These are phyloP conservation scores for Suhomyces xylopsoci DNA, from an alignment of 805 yeast species.

Conservation along the genomic window DNA sequence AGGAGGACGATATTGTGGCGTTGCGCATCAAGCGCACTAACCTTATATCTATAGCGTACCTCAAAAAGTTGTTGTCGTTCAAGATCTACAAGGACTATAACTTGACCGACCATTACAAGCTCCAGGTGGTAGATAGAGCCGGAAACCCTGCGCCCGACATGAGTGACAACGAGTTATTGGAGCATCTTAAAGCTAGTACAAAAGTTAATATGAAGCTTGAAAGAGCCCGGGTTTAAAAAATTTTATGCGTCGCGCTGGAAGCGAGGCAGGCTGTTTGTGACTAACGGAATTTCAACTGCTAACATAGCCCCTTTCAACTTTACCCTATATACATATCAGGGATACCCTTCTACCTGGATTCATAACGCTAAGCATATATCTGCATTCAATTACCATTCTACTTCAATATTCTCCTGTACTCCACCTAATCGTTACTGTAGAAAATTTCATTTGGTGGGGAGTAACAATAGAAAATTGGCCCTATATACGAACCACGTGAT, in stretches of 20 bases:
- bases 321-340: not conserved
- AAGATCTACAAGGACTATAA: conserved; percentile 31
- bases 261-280: not conserved
- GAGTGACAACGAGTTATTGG: conserved; percentile 13
- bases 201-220: conserved; percentile 26
- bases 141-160: conserved; percentile 8
- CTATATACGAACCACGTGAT: not conserved
- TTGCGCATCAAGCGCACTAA: conserved; percentile 21
- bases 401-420: not conserved
- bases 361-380: not conserved
- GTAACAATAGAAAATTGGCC: not conserved
- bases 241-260: not conserved
- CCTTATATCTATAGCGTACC: conserved; percentile 21
- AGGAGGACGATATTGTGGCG: conserved; percentile 29
- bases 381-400: not conserved
- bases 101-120: conserved; percentile 25
- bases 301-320: not conserved
- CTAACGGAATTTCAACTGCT: not conserved
- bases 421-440: not conserved
- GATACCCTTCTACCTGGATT: not conserved
- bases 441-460: not conserved
- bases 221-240: conserved; percentile 14
- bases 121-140: conserved; percentile 14
- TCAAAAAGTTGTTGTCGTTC: conserved; percentile 25
- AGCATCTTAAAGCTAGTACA: conserved; percentile 15